phyloP scores from a whole-genome alignment of 2,329 filamentous ascomycete species.

The Fusarium bulbicola region DNA sequence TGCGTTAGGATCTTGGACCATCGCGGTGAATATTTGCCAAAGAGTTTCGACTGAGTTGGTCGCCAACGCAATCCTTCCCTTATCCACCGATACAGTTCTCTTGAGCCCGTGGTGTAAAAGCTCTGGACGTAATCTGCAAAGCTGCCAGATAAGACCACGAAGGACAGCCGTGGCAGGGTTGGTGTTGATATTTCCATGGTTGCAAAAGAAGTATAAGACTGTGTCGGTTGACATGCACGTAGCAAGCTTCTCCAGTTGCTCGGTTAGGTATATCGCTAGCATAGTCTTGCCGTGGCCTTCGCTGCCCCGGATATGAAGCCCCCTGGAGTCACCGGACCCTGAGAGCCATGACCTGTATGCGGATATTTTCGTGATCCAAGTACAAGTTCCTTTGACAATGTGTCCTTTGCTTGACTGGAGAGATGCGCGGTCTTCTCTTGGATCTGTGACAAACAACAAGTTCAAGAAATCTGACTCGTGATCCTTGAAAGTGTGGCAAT shows the following conservation, averaged over 20 bases:
- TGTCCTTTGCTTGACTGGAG: not conserved
- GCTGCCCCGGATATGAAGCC: not conserved
- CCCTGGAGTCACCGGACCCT: not conserved
- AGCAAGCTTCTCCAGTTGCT: not conserved
- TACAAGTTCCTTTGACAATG: not conserved
- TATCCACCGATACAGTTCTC: not conserved
- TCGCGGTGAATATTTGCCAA: constrained; percentile 10
- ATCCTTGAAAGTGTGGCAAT: not conserved
- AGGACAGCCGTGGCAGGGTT: constrained; percentile 6
- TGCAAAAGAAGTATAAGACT: constrained; percentile 23
- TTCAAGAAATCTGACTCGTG: not conserved
- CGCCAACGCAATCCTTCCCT: not conserved
- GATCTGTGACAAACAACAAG: not conserved
- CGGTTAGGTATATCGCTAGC: not conserved
- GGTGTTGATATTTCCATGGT: not conserved
- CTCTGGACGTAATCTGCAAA: not conserved
- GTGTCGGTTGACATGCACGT: not conserved
- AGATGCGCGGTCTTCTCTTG: not conserved
- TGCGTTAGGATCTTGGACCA: not conserved
- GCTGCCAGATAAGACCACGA: constrained; percentile 13
- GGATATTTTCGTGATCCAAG: not conserved
- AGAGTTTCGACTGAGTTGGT: not conserved
- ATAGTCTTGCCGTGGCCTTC: constrained; percentile 16
- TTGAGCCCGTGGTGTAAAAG: not conserved
- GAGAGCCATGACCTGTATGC: constrained; percentile 6